Percentiles rank a stretch among this genome's conserved stretches.
These are phyloP conservation scores for Middelhovenomyces tepae DNA, from an alignment of 805 yeast species.

Conservation along the genomic window DNA sequence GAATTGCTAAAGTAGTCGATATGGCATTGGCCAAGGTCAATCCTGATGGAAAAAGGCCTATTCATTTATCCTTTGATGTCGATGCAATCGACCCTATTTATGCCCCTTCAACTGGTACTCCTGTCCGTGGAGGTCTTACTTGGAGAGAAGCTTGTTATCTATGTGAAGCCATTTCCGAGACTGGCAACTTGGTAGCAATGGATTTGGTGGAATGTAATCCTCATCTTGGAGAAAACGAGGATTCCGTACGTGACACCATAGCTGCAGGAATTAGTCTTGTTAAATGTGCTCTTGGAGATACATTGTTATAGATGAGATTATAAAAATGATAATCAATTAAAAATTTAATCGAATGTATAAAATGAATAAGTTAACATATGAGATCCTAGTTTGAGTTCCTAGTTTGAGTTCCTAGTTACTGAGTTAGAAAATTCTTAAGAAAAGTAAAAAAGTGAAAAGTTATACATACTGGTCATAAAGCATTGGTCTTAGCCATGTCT, in stretches of 20 bases:
- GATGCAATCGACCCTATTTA: constrained; percentile 92
- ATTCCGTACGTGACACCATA: constrained; percentile 74
- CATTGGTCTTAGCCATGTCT: too few species aligned
- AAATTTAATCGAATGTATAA: too few species aligned
- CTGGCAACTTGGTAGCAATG: constrained; percentile 79
- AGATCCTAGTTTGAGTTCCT: too few species aligned
- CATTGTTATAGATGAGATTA: constrained; percentile 61
- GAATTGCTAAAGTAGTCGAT: constrained; percentile 83
- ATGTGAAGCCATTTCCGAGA: constrained; percentile 84
- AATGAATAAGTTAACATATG: too few species aligned
- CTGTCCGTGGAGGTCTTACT: constrained; percentile 93
- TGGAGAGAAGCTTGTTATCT: constrained; percentile 89
- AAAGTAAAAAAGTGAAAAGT: too few species aligned
- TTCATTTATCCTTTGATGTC: constrained; percentile 89
- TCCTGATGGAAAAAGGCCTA: constrained; percentile 63
- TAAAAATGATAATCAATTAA: too few species aligned
- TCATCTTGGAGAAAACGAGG: constrained; percentile 65
- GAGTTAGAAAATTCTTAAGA: too few species aligned
- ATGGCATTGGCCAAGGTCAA: constrained; percentile 78
- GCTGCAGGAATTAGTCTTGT: constrained; percentile 86
- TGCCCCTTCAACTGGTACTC: constrained; percentile 97
- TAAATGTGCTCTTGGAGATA: constrained; percentile 91
- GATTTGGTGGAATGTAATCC: constrained; percentile 96
- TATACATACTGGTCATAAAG: too few species aligned
- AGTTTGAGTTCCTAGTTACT: too few species aligned